phyloP scores from a whole-genome alignment of 805 yeast species.

The Kuraishia borneana region DNA sequence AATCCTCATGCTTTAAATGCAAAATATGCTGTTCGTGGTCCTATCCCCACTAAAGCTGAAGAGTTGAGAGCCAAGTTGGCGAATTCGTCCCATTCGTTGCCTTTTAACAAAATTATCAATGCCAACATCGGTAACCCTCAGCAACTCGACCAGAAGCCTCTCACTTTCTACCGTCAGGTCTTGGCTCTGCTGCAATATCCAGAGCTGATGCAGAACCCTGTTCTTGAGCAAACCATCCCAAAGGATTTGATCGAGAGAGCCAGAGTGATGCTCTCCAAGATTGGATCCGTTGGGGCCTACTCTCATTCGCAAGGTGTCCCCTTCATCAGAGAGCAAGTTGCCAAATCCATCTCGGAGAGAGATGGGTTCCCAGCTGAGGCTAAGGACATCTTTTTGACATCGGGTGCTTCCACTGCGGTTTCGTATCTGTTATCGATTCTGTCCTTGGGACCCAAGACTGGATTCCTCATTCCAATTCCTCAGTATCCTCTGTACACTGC shows the following conservation, averaged over 20 bases:
- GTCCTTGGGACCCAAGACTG: conserved; percentile 56
- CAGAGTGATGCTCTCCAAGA: conserved; percentile 37
- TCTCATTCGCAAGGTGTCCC: conserved; percentile 87
- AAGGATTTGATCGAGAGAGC: conserved; percentile 72
- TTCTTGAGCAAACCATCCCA: conserved; percentile 29
- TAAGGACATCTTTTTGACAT: conserved; percentile 70
- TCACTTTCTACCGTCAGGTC: conserved; percentile 92
- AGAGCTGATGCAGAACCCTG: conserved; percentile 32
- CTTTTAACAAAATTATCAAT: conserved; percentile 68
- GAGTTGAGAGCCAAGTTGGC: conserved; percentile 51
- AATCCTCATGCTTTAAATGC: conserved; percentile 74
- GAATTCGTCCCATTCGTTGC: conserved; percentile 49
- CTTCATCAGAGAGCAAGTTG: conserved; percentile 64
- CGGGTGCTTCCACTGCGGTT: conserved; percentile 96
- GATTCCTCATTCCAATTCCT: conserved; percentile 91
- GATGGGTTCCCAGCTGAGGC: conserved; percentile 67
- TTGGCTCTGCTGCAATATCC: conserved; percentile 83
- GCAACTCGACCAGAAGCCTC: conserved; percentile 87
- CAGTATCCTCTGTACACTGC: conserved; percentile 98
- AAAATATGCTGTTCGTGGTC: conserved; percentile 93
- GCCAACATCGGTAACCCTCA: conserved; percentile 98
- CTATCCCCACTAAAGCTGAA: conserved; percentile 89
- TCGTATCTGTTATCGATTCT: conserved; percentile 62
- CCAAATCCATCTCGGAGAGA: conserved; percentile 65
- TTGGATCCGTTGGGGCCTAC: conserved; percentile 90